These are phyloP conservation scores for Cerrena zonata DNA, from an alignment of 1,284 basidiomycete species.

Conservation along the genomic window DNA sequence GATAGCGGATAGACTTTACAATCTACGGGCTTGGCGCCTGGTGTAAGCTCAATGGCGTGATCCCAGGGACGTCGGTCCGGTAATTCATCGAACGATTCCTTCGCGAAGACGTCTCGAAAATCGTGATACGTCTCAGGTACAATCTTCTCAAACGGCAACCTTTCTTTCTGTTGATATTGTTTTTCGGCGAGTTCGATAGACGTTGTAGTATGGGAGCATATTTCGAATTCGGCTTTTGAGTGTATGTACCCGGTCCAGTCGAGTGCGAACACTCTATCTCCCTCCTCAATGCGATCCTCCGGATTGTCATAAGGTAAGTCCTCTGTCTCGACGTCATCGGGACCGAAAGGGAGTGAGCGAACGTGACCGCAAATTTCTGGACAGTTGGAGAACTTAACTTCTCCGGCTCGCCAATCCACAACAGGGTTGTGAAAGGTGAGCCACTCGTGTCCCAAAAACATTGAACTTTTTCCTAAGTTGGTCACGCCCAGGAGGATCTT, in stretches of 20 bases:
- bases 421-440: slow-evolving; percentile 20
- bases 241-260: slow-evolving; percentile 3
- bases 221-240: not conserved
- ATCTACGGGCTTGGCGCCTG: slow-evolving; percentile 10
- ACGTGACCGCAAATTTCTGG: slow-evolving; percentile 8
- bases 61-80: slow-evolving; percentile 19
- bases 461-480: slow-evolving; percentile 10
- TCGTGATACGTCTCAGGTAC: slow-evolving; percentile 15
- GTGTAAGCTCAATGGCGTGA: slow-evolving; percentile 19
- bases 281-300: slow-evolving; percentile 11
- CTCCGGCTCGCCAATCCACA: slow-evolving; percentile 17
- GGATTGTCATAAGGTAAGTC: not conserved
- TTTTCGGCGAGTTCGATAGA: slow-evolving; percentile 5
- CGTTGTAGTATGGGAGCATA: not conserved
- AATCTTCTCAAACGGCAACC: slow-evolving; percentile 7
- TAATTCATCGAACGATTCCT: slow-evolving; percentile 17
- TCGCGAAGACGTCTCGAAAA: slow-evolving; percentile 20
- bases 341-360: not conserved
- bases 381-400: slow-evolving; percentile 13
- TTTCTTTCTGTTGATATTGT: not conserved
- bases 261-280: slow-evolving; percentile 12
- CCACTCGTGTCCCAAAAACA: slow-evolving; percentile 19
- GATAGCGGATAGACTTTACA: slow-evolving; percentile 20
- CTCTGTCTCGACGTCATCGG: not conserved
- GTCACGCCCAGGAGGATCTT: slow-evolving; percentile 9